Evolutionary conservation across 345 rosid genomes (phyloP).

Genomic region (Turnera subulata): DNA sequence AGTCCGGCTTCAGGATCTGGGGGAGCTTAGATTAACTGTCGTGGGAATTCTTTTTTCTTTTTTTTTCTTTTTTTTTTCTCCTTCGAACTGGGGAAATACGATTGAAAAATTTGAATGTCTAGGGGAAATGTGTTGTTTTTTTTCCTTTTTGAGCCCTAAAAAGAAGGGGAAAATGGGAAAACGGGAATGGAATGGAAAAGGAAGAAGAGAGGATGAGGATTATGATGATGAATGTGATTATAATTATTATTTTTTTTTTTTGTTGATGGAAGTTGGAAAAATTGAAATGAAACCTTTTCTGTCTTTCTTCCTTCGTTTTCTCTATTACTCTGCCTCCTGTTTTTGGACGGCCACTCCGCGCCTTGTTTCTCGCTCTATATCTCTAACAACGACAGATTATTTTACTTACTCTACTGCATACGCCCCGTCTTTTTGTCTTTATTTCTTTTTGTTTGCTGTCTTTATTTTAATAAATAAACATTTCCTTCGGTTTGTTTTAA

Average conservation of each 20-base stretch:
- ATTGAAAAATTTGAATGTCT: conserved; percentile 7
- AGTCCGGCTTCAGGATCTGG: conserved; percentile 26
- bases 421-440: neutral
- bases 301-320: neutral
- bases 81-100: too few relatives aligned
- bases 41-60: too few relatives aligned
- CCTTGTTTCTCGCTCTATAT: conserved; percentile 70
- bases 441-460: neutral
- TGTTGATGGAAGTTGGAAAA: neutral
- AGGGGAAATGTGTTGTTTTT: neutral
- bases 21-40: too few relatives aligned
- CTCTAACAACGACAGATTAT: conserved; percentile 9
- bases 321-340: conserved; percentile 15
- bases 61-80: too few relatives aligned
- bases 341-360: conserved; percentile 75
- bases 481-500: too few relatives aligned
- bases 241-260: neutral
- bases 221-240: conserved; percentile 5
- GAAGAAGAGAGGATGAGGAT: conserved; percentile 16
- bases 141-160: conserved; percentile 36
- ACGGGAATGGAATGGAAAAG: conserved; percentile 6
- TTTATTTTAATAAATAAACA: too few relatives aligned
- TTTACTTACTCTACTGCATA: neutral
- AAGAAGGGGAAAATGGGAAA: conserved; percentile 17
- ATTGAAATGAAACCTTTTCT: conserved; percentile 11